phyloP scores from a whole-genome alignment of 179 eudicot species.

The Beta macrorhiza region DNA sequence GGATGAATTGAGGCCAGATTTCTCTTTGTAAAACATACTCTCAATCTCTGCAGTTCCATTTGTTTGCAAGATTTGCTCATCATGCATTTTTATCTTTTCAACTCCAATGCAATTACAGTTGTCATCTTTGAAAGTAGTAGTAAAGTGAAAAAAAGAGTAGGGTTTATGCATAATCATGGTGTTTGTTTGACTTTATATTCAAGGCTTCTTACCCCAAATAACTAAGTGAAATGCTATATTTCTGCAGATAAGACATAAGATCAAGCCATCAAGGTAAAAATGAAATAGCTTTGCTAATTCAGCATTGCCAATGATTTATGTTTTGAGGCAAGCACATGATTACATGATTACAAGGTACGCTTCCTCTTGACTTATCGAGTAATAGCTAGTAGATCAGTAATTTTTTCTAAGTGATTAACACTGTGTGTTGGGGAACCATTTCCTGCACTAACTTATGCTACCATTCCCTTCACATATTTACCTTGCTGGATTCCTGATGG shows the following conservation, averaged over 20 bases:
- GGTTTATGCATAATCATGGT: conserved; percentile 26
- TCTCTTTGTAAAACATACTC: not conserved
- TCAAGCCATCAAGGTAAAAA: conserved; percentile 20
- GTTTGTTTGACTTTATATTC: conserved; percentile 35
- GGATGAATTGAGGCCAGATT: not conserved
- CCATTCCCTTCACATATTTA: conserved; percentile 11
- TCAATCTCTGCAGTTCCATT: not conserved
- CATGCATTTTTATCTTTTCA: not conserved
- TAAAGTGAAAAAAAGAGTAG: not conserved
- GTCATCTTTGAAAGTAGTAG: conserved; percentile 22
- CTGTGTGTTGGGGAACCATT: conserved; percentile 13
- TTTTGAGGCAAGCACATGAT: conserved; percentile 33
- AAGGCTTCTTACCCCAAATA: conserved; percentile 15
- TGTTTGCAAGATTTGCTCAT: not conserved
- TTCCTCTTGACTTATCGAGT: conserved; percentile 28
- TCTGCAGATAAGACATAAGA: conserved; percentile 29
- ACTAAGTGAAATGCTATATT: conserved; percentile 27
- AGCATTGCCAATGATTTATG: conserved; percentile 22
- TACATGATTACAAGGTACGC: conserved; percentile 33
- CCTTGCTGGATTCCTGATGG: conserved; percentile 19
- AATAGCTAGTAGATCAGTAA: conserved; percentile 4
- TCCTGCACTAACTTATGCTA: conserved; percentile 24
- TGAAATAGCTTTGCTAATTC: conserved; percentile 11
- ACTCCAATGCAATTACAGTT: conserved; percentile 27
- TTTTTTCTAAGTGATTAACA: conserved; percentile 11